Conservation (phyloP, 768 basidiomycete genomes). For the Naganishia kalamii region DNA sequence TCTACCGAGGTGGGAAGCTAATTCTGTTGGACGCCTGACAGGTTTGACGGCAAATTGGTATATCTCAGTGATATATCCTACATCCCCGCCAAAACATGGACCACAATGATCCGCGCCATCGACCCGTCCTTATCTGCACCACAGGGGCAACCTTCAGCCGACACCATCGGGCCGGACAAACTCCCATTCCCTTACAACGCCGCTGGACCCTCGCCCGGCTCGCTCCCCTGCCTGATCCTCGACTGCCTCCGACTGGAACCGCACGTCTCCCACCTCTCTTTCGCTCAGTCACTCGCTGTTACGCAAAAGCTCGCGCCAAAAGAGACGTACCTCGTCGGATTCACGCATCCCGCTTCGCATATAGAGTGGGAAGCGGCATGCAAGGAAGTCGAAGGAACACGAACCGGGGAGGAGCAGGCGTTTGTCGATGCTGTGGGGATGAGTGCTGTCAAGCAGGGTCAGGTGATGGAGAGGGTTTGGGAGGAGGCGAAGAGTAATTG, state of each 20-base stretch:
- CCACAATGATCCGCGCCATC: conserved; percentile 17
- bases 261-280: conserved; percentile 74
- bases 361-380: conserved; percentile 64
- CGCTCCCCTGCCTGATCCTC: conserved; percentile 59
- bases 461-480: conserved; percentile 19
- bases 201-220: conserved; percentile 32
- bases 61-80: conserved; percentile 79
- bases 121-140: neutral
- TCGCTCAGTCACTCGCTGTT: conserved; percentile 58
- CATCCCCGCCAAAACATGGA: conserved; percentile 70
- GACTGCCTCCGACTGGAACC: conserved; percentile 65
- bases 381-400: conserved; percentile 45
- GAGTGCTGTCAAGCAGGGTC: conserved; percentile 17
- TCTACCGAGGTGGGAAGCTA: neutral
- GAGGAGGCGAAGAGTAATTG: conserved; percentile 20
- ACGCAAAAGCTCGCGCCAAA: conserved; percentile 57
- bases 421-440: conserved; percentile 50
- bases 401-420: conserved; percentile 46
- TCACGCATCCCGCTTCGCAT: conserved; percentile 69
- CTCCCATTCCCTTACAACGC: conserved; percentile 38
- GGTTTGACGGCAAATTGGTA: conserved; percentile 56
- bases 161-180: conserved; percentile 31
- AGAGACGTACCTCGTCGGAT: conserved; percentile 67
- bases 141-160: neutral
- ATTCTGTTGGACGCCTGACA: neutral